These are phyloP conservation scores for Pythium sukuiense DNA, from an alignment of 352 stramenopile species.

Conservation along the genomic window DNA sequence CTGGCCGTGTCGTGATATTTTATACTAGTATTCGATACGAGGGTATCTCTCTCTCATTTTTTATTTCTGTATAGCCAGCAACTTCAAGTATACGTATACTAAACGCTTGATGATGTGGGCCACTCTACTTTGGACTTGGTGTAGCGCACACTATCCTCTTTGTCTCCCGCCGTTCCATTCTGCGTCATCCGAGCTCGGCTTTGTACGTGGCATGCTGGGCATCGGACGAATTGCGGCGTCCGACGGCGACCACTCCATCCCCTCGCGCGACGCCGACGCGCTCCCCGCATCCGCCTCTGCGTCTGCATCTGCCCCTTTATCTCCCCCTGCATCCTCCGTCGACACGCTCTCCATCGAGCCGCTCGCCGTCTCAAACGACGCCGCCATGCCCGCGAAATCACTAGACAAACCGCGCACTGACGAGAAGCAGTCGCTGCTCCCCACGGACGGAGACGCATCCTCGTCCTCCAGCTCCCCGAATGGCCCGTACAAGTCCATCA, in stretches of 20 bases:
- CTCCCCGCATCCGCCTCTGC: not conserved
- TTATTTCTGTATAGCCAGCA: not conserved
- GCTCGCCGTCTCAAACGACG: not conserved
- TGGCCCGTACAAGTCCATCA: constrained; percentile 60
- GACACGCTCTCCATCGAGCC: constrained; percentile 2
- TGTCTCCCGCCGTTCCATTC: not conserved
- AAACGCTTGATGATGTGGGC: not conserved
- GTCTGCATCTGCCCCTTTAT: not conserved
- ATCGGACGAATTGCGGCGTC: not conserved
- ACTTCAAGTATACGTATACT: not conserved
- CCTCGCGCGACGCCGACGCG: not conserved
- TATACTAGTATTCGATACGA: not conserved
- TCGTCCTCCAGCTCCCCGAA: not conserved
- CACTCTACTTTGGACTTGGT: not conserved
- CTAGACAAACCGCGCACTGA: constrained; percentile 14
- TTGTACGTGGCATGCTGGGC: not conserved
- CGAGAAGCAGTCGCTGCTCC: constrained; percentile 22
- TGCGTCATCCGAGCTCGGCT: not conserved
- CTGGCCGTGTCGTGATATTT: not conserved
- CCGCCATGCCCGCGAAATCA: constrained; percentile 11
- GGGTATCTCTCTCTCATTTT: not conserved
- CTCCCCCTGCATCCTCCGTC: not conserved
- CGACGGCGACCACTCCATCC: not conserved
- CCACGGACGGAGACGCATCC: constrained; percentile 1
- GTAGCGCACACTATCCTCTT: not conserved